Conservation (phyloP, 75 land plant species). For the Pinus albicaulis region DNA sequence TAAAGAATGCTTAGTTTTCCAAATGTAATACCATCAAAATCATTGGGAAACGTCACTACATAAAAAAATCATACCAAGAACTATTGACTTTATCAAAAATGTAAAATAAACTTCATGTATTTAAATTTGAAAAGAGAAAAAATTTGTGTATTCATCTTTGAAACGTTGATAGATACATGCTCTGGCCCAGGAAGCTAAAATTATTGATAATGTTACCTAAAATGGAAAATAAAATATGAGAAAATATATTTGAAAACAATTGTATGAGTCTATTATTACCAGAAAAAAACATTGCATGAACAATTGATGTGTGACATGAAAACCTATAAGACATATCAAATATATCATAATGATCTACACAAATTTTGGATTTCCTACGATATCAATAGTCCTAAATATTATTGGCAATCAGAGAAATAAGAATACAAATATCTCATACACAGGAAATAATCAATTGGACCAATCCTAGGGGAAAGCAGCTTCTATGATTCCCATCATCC, state of each 20-base stretch:
- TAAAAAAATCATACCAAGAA: background rate
- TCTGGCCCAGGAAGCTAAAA: background rate
- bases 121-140: too few relatives aligned
- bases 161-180: background rate
- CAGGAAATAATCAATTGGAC: background rate
- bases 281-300: background rate
- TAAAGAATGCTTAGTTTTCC: background rate
- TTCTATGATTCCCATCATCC: constrained; percentile 4
- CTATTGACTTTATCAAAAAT: background rate
- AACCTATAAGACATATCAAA: background rate
- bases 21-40: background rate
- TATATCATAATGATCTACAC: constrained; percentile 2
- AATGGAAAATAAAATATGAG: background rate
- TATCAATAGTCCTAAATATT: constrained; percentile 2
- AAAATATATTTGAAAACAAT: background rate
- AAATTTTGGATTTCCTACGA: background rate
- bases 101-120: too few relatives aligned
- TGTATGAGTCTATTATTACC: background rate
- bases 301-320: background rate
- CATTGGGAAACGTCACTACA: background rate
- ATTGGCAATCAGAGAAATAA: background rate
- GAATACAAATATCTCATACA: background rate
- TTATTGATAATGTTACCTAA: background rate
- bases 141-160: background rate
- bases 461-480: constrained; percentile 1